phyloP scores from a whole-genome alignment of 2,329 filamentous ascomycete species.

The Xylaria sp. region DNA sequence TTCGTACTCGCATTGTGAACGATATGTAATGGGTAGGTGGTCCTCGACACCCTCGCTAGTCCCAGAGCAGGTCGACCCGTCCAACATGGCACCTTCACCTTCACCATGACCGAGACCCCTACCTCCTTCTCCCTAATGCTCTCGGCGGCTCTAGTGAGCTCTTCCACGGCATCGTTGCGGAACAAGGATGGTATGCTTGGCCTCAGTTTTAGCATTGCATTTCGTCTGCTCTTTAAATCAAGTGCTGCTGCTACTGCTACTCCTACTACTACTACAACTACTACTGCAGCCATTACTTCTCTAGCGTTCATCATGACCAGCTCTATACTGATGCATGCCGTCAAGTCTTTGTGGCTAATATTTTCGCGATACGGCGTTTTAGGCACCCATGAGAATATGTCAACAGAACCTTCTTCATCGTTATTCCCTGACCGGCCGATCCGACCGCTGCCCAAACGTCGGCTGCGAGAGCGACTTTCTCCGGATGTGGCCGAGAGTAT shows the following conservation, averaged over 20 bases:
- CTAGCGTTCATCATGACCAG: slow-evolving; percentile 40
- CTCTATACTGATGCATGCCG: slow-evolving; percentile 36
- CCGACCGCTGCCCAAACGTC: slow-evolving; percentile 88
- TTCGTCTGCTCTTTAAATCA: neutral
- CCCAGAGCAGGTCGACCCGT: slow-evolving; percentile 13
- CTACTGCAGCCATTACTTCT: slow-evolving; percentile 20
- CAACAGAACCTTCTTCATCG: slow-evolving; percentile 80
- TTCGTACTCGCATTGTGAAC: slow-evolving; percentile 40
- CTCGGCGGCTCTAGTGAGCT: slow-evolving; percentile 15
- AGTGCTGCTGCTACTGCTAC: slow-evolving; percentile 13
- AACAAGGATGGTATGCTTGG: slow-evolving; percentile 18
- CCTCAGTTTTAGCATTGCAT: slow-evolving; percentile 7
- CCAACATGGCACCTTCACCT: slow-evolving; percentile 6
- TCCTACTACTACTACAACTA: neutral
- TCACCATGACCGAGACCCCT: neutral
- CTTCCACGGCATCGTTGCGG: slow-evolving; percentile 1
- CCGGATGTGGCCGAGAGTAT: slow-evolving; percentile 86
- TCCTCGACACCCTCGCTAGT: slow-evolving; percentile 15
- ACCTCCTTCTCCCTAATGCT: slow-evolving; percentile 1
- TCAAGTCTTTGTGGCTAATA: slow-evolving; percentile 50
- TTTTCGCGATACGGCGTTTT: slow-evolving; percentile 42
- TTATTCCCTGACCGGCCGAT: slow-evolving; percentile 92
- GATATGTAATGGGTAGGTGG: slow-evolving; percentile 50
- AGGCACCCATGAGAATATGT: slow-evolving; percentile 67
- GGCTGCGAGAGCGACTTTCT: slow-evolving; percentile 86